Conservation (phyloP, 1,139 yeast genomes). For the Geotrichum aggregatum region DNA sequence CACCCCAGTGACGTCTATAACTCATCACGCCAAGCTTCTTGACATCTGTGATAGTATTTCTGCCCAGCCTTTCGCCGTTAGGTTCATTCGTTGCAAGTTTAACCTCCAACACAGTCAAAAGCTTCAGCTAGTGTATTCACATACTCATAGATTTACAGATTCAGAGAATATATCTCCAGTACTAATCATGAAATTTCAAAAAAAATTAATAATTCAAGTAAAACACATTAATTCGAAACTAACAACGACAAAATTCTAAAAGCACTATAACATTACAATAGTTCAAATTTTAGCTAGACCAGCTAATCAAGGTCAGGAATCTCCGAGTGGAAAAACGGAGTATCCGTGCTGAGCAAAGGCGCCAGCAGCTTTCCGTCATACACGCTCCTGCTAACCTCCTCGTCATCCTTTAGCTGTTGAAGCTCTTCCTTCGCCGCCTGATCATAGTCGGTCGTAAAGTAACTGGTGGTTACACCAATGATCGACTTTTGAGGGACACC, state of each 20-base stretch:
- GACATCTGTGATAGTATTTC: no score
- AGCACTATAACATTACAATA: background rate
- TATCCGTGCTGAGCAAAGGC: slow-evolving; percentile 65
- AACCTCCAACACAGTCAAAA: no score
- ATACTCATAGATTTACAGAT: no score
- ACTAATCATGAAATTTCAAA: no score
- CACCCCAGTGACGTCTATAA: no score
- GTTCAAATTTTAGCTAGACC: no score
- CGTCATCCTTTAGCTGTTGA: slow-evolving; percentile 1
- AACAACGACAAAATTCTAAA: background rate
- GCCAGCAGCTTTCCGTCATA: slow-evolving; percentile 35
- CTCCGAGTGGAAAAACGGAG: slow-evolving; percentile 84
- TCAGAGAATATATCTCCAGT: no score
- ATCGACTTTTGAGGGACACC: slow-evolving; percentile 1
- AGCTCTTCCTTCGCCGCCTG: background rate
- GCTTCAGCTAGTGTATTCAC: no score
- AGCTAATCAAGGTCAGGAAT: slow-evolving; percentile 61
- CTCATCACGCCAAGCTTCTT: no score
- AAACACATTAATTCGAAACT: background rate
- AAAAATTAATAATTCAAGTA: no score
- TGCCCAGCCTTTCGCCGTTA: no score
- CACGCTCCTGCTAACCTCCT: background rate
- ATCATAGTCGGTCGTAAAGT: background rate
- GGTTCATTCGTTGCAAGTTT: no score
- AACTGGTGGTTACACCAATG: slow-evolving; percentile 7